Percentiles rank a stretch among this genome's conserved stretches.
phyloP scores from a whole-genome alignment of 2,329 filamentous ascomycete genomes.

The Verticillium longisporum region DNA sequence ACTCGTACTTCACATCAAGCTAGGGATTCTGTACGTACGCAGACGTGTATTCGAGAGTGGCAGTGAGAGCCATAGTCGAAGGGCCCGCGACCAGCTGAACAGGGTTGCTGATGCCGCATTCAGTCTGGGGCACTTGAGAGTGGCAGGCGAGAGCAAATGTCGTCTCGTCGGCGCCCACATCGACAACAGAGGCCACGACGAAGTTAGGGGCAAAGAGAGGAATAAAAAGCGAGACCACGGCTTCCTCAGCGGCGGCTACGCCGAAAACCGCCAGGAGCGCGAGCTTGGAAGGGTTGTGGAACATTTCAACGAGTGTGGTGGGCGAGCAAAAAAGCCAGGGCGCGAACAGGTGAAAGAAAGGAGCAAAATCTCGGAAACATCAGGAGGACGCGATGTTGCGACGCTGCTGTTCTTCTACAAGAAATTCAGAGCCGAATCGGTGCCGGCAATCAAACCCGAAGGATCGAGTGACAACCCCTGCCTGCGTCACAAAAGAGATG shows the following conservation, averaged over 20 bases:
- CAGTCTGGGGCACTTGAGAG: constrained; percentile 7
- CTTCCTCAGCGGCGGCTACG: constrained; percentile 17
- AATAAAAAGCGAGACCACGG: constrained; percentile 19
- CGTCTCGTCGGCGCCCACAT: constrained; percentile 18
- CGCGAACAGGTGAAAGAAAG: not conserved
- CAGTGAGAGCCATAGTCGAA: constrained; percentile 16
- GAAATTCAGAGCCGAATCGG: not conserved
- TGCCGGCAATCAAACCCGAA: not conserved
- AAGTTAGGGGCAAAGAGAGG: constrained; percentile 14
- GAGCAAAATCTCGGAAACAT: too few species aligned
- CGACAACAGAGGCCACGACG: constrained; percentile 22
- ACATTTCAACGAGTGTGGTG: not conserved
- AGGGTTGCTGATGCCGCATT: constrained; percentile 17
- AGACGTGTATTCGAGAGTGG: not conserved
- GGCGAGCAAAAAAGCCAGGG: not conserved
- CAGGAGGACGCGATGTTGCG: not conserved
- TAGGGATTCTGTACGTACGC: not conserved
- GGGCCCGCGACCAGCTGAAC: constrained; percentile 20
- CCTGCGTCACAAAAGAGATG: not conserved
- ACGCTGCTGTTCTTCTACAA: not conserved
- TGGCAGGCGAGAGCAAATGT: constrained; percentile 22
- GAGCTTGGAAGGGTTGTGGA: not conserved
- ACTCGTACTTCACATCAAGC: not conserved
- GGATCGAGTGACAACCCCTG: not conserved
- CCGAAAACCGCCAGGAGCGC: not conserved